Base-by-base conservation (phyloP, 768 basidiomycete species). In the Hygrophorus russula region DNA sequence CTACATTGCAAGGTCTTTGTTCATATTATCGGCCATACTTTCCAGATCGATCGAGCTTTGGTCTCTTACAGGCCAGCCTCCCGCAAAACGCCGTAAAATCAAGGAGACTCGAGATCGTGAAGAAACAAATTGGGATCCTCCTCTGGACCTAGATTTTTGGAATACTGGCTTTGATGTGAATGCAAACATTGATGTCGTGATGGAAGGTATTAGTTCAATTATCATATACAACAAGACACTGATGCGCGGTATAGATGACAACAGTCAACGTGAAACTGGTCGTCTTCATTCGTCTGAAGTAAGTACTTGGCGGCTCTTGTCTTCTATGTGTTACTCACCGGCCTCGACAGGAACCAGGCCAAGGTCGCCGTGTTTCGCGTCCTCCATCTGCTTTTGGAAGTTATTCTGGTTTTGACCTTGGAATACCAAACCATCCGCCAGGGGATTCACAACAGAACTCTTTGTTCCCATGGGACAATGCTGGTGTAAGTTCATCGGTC, bases 381-480 rank as follows among this genome's bases (percentile, higher is more conserved):
- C 71, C 74, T 10, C 67, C 68, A 11, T 78, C 75, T 33, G 53
- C 67, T 7, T 47, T 73, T 18, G 74, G 70, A 30, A 71, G 67
- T 39, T 61, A 76, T 45, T 60, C 81, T 34, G 71, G 65, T 10
- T 52, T 74, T 39, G 71, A 72, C 36, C 47, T 69, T 4, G 66
- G 58, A 29, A 50, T 58, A 8, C 56, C 63, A 20, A 63, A 66
- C 32, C 58, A 59, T 27, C 57, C 61, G 33, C 57, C 61, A 32
- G 63, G 65, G 36, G 72, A 66, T 20, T 83, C 82, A 14, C 83
- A 85, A 53, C 67, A 71, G 28, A 82, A 76, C 49, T 77, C 80
- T 7, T 55, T 88, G 24, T 87, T 87, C 55, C 86, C 87, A 4
- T 90, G 86, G 86, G 84, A 89, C 53, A 73, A 88, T 56, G 85